phyloP scores from a whole-genome alignment of 441 rosid genomes.

The Brassica balearica region DNA sequence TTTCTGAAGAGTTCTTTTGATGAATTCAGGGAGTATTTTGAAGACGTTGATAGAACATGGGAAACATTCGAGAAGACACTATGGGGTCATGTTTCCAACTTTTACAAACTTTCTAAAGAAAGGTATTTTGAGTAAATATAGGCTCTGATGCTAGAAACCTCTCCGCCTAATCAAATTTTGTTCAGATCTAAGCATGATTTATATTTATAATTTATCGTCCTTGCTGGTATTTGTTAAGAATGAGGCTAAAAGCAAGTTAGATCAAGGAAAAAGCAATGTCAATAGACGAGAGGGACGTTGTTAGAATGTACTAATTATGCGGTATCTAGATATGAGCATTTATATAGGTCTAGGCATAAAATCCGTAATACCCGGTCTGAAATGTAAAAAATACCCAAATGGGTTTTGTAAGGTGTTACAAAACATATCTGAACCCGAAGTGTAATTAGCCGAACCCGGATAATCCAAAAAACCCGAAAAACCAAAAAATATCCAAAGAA shows the following conservation, averaged over 20 bases:
- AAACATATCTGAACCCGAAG: too few relatives aligned
- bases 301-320: conserved; percentile 7
- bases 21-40: conserved; percentile 91
- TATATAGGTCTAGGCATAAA: too few relatives aligned
- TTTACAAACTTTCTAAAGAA: conserved; percentile 91
- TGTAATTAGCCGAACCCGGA: too few relatives aligned
- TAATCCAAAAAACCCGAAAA: too few relatives aligned
- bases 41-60: conserved; percentile 97
- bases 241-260: conserved; percentile 19
- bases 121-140: conserved; percentile 58
- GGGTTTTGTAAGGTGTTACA: too few relatives aligned
- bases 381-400: too few relatives aligned
- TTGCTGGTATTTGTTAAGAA: conserved; percentile 12
- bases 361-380: too few relatives aligned
- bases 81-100: conserved; percentile 91
- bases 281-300: conserved; percentile 1
- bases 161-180: neutral
- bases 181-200: neutral
- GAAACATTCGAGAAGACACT: conserved; percentile 98
- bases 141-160: conserved; percentile 12
- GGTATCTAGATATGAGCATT: conserved; percentile 11
- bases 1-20: conserved; percentile 33
- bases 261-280: conserved; percentile 15
- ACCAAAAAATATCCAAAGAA: too few relatives aligned
- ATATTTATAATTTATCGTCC: conserved; percentile 3